These are phyloP conservation scores for Allium cepa DNA, from an alignment of 106 monocot species.

Conservation along the genomic window DNA sequence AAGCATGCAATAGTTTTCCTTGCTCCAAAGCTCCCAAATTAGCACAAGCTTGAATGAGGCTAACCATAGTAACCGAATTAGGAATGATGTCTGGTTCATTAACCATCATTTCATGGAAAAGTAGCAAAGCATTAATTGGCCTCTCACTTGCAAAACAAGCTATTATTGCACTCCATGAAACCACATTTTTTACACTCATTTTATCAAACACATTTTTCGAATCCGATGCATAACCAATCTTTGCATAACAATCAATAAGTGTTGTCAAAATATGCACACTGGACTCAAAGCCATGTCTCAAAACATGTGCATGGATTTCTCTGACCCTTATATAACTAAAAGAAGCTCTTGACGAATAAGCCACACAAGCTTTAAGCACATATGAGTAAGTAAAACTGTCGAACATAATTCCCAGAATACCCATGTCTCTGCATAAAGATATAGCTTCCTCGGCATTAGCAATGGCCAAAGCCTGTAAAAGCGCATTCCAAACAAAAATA, in stretches of 20 bases:
- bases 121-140: conserved; percentile 38
- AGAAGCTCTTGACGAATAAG: conserved; percentile 8
- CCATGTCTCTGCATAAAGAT: conserved; percentile 40
- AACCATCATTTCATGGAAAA: conserved; percentile 64
- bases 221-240: conserved; percentile 33
- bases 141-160: conserved; percentile 67
- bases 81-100: conserved; percentile 21
- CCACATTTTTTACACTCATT: conserved; percentile 52
- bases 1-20: conserved; percentile 64
- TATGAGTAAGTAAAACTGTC: conserved; percentile 70
- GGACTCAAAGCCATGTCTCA: conserved; percentile 30
- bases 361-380: conserved; percentile 71
- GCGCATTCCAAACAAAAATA: conserved; percentile 66
- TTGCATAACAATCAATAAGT: conserved; percentile 68
- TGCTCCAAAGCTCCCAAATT: conserved; percentile 47
- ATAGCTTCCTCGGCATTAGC: conserved; percentile 52
- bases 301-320: conserved; percentile 44
- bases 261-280: conserved; percentile 64
- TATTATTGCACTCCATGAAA: conserved; percentile 91
- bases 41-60: conserved; percentile 68
- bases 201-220: conserved; percentile 51
- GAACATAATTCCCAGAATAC: conserved; percentile 10
- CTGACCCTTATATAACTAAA: conserved; percentile 24
- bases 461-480: conserved; percentile 47
- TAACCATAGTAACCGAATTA: conserved; percentile 76